Base-by-base conservation (phyloP, 2,329 filamentous ascomycete species). In the Sclerotinia minor region DNA sequence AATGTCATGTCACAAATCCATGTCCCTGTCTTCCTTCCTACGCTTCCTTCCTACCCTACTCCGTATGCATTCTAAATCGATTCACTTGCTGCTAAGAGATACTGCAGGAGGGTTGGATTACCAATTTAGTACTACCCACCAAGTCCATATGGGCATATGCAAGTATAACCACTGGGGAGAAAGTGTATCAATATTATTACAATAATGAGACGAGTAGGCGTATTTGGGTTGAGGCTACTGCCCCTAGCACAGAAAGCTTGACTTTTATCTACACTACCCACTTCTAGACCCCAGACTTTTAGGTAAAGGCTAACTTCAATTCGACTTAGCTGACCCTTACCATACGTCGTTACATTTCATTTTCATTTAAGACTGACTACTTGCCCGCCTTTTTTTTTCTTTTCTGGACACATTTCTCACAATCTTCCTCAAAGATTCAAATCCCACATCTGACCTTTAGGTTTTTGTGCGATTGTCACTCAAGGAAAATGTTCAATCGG, bases 401-500 rank as follows among this genome's bases (percentile, higher is more conserved):
- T 35, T 35, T 29, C 26, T n/a, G 26, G 5, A 3, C n/a, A 49
- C n/a, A 1, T 41, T 9, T 9, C 35, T 24, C 11, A 41, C 32
- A 7, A 17, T 32, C 45, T 45, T 29, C 5, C 35, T 38, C 47
- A 9, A 35, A 24, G 3, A 45, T 21, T 6, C 38, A 24, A 32
- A 24, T 50, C 19, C n/a, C 24, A 59, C 38, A 57, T 5, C 50
- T 32, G 19, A 29, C 29, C 38, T 29, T 29, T n/a, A 44, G 32
- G 21, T 32, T 13, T 38, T 53, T 44, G 49, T 57, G 49, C 61
- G 24, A 29, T 54, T 13, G 29, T 35, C 35, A 8, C 11, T 67
- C 19, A 13, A 29, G 17, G 21, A 55, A 41, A 41, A 71, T 72
- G 71, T 69, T 72, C 49, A 65, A 69, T 29, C 63, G 61, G 38